A percentile compares a stretch with the other conserved stretches of the same genome.
phyloP scores from a whole-genome alignment of 2,329 filamentous ascomycete species.

The Aspergillus candidus region DNA sequence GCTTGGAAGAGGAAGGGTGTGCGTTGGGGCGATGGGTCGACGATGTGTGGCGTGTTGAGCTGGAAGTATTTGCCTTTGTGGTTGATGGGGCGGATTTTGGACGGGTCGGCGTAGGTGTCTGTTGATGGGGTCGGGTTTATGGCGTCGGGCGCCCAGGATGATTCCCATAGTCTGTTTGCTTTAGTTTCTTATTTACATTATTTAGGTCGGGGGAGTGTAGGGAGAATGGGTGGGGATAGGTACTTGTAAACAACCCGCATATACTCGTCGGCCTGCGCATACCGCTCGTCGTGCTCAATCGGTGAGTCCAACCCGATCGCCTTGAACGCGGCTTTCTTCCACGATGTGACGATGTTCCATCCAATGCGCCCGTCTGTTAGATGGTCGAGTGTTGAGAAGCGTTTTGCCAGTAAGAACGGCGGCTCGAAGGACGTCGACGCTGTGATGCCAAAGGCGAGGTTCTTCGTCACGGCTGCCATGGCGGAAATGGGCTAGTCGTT shows the following conservation, averaged over 20 bases:
- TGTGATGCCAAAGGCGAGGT: constrained; percentile 57
- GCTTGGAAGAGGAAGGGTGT: constrained; percentile 56
- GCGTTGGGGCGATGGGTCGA: constrained; percentile 52
- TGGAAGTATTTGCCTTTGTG: constrained; percentile 53
- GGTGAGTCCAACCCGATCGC: constrained; percentile 54
- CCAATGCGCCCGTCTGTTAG: constrained; percentile 56
- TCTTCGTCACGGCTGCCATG: constrained; percentile 62
- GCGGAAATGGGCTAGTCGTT: constrained; percentile 51
- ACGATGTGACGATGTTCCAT: constrained; percentile 63
- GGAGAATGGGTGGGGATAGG: background rate
- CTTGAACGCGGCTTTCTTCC: constrained; percentile 58
- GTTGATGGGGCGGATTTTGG: constrained; percentile 55
- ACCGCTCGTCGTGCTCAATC: constrained; percentile 57
- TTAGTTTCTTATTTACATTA: too few species aligned
- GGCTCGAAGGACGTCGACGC: constrained; percentile 58
- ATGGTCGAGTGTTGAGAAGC: constrained; percentile 58
- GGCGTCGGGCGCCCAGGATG: constrained; percentile 54
- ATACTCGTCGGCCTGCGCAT: constrained; percentile 58
- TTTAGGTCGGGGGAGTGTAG: background rate
- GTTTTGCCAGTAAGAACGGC: constrained; percentile 56
- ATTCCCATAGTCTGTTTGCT: constrained; percentile 45
- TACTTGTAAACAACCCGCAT: constrained; percentile 57
- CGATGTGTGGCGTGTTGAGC: constrained; percentile 43
- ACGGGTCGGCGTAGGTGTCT: constrained; percentile 54
- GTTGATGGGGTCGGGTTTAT: constrained; percentile 48